Percentiles rank a stretch among this genome's conserved stretches.
Conservation (phyloP, 169 alveolate genomes). For the Cyclospora cayetanensis region DNA sequence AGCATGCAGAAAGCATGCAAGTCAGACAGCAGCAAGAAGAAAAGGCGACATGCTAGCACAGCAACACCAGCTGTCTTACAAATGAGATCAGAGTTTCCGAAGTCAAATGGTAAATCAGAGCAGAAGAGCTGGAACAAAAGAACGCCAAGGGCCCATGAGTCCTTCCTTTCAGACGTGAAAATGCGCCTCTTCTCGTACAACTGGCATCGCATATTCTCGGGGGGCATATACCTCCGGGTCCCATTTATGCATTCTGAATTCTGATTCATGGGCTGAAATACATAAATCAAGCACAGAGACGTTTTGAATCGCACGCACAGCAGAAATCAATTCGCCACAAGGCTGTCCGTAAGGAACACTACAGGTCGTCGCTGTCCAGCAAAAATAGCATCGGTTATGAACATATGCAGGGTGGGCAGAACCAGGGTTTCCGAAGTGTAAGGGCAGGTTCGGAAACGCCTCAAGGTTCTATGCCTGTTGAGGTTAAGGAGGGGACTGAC, state of each 20-base stretch:
- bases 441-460: no score
- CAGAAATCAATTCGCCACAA: no score
- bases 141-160: slow-evolving; percentile 50
- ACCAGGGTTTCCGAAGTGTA: no score
- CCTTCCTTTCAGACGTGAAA: slow-evolving; percentile 47
- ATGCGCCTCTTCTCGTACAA: slow-evolving; percentile 2
- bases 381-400: no score
- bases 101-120: background rate
- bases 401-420: no score
- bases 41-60: no score
- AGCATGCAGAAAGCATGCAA: background rate
- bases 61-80: background rate
- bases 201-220: slow-evolving; percentile 38
- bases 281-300: background rate
- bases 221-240: slow-evolving; percentile 13
- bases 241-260: slow-evolving; percentile 22
- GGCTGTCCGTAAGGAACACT: no score
- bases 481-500: slow-evolving; percentile 8
- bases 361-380: no score
- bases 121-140: background rate
- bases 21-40: no score
- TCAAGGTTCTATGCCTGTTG: no score
- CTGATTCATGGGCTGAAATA: background rate
- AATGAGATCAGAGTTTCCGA: background rate
- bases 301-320: background rate